Evolutionary conservation across 805 yeast genomes (phyloP).

Genomic region (Kodamaea hsintzibuensis): DNA sequence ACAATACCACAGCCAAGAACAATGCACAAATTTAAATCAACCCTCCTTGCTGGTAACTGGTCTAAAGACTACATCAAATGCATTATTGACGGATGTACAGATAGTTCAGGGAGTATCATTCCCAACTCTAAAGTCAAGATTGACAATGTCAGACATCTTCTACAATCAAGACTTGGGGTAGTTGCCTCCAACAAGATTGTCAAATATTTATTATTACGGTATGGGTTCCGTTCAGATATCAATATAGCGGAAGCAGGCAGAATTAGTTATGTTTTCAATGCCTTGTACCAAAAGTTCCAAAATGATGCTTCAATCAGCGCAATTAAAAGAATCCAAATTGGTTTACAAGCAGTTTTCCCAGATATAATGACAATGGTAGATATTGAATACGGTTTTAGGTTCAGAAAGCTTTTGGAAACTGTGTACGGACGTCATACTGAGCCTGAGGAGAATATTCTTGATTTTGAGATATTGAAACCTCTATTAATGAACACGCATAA

Average conservation of each 20-base stretch:
- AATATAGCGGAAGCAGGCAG: constrained; percentile 7
- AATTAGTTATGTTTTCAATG: constrained; percentile 15
- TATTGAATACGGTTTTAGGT: constrained; percentile 11
- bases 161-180: constrained; percentile 12
- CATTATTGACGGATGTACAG: constrained; percentile 9
- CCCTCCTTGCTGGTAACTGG: constrained; percentile 18
- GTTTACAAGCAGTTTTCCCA: constrained; percentile 1
- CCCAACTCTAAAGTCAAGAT: background rate
- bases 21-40: background rate
- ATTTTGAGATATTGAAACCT: constrained; percentile 1
- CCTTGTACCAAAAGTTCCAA: background rate
- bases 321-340: constrained; percentile 4
- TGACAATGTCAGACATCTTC: constrained; percentile 13
- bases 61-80: constrained; percentile 18
- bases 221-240: constrained; percentile 15
- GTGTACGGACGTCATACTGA: constrained; percentile 17
- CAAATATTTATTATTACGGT: constrained; percentile 19
- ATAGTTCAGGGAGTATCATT: constrained; percentile 9
- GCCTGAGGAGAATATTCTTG: constrained; percentile 16
- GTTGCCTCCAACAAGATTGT: constrained; percentile 12
- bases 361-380: constrained; percentile 4
- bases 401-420: constrained; percentile 17
- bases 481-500: background rate
- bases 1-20: background rate
- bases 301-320: constrained; percentile 1